Evolutionary conservation across 106 monocot genomes (phyloP).

Genomic region (Acanthochlamys bracteata): DNA sequence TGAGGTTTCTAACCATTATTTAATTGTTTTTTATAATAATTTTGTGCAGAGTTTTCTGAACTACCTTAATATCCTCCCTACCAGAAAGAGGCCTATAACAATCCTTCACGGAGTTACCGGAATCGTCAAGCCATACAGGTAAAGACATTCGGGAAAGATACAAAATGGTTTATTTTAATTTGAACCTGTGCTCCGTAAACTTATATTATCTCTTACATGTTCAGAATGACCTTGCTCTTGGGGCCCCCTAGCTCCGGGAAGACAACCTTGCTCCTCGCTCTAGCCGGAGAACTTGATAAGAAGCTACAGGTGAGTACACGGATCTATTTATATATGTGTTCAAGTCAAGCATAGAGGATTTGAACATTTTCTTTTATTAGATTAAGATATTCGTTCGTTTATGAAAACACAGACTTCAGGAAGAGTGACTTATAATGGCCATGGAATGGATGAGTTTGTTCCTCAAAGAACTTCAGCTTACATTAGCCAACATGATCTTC

Average conservation of each 20-base stretch:
- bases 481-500: conserved; percentile 55
- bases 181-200: too few species aligned
- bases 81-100: conserved; percentile 27
- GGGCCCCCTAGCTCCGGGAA: conserved; percentile 66
- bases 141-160: too few species aligned
- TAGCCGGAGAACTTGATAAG: conserved; percentile 35
- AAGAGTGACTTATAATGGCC: conserved; percentile 53
- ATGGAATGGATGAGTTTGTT: conserved; percentile 53
- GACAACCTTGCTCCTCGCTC: conserved; percentile 36
- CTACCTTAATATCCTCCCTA: conserved; percentile 30
- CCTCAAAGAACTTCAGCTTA: conserved; percentile 59
- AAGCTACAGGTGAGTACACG: conserved; percentile 20
- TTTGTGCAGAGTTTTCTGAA: conserved; percentile 4
- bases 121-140: conserved; percentile 42
- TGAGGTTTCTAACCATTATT: too few species aligned
- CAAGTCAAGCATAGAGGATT: too few species aligned
- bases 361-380: too few species aligned
- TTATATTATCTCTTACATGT: too few species aligned
- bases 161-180: too few species aligned
- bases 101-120: conserved; percentile 41
- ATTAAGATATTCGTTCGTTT: too few species aligned
- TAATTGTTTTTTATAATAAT: not conserved
- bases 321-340: not conserved
- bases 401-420: conserved; percentile 17
- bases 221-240: conserved; percentile 55